These are phyloP conservation scores for Mycena chlorophos DNA, from an alignment of 768 basidiomycete genomes.

Conservation along the genomic window DNA sequence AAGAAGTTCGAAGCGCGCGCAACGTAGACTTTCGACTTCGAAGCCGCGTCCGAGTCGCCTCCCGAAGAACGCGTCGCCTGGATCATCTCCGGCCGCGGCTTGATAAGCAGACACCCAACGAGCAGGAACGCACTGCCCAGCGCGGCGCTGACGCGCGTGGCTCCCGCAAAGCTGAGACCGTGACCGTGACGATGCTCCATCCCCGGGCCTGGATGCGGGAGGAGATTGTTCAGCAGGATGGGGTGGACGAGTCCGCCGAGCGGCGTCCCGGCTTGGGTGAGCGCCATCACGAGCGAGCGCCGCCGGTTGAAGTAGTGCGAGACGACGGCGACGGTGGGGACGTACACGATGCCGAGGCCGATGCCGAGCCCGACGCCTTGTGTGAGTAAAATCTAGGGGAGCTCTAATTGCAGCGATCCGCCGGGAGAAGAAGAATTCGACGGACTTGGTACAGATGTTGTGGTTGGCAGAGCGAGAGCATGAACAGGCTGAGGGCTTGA, in stretches of 20 bases:
- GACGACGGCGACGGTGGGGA: conserved; percentile 47
- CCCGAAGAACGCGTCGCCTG: conserved; percentile 25
- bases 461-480: conserved; percentile 39
- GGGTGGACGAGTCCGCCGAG: conserved; percentile 46
- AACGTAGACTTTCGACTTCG: conserved; percentile 31
- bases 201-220: conserved; percentile 9
- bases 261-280: conserved; percentile 47
- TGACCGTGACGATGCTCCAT: background rate
- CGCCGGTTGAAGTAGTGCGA: conserved; percentile 50
- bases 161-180: conserved; percentile 41
- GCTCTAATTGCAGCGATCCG: too few species aligned
- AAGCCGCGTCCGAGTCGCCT: conserved; percentile 27
- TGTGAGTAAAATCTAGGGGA: conserved; percentile 42
- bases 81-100: background rate
- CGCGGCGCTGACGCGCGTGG: conserved; percentile 40
- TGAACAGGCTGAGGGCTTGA: conserved; percentile 46
- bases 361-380: conserved; percentile 51
- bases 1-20: conserved; percentile 28
- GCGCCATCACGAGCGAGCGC: conserved; percentile 50
- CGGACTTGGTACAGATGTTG: conserved; percentile 36
- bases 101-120: conserved; percentile 25
- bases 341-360: conserved; percentile 46
- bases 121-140: conserved; percentile 32
- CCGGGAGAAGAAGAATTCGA: too few species aligned
- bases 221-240: conserved; percentile 44